Conservation (phyloP, 1,284 basidiomycete species). For the Heterobasidion annosum region DNA sequence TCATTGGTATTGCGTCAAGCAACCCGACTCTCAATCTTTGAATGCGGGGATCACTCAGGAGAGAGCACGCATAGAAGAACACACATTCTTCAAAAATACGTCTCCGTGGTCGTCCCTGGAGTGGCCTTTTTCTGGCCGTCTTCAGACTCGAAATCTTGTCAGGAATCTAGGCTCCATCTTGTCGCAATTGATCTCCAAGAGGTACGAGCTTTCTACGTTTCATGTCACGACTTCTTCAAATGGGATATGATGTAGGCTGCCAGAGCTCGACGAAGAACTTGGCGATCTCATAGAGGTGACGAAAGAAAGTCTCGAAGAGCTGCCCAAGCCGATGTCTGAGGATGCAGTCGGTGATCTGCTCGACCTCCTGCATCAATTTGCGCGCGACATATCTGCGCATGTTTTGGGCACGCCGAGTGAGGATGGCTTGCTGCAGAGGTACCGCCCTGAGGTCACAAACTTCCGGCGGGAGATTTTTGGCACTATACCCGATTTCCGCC, state of each 20-base stretch:
- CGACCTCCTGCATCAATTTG: constrained; percentile 35
- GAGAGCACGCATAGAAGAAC: constrained; percentile 51
- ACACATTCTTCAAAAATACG: constrained; percentile 50
- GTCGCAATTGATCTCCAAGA: constrained; percentile 46
- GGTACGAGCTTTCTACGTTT: constrained; percentile 24
- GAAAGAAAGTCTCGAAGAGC: constrained; percentile 20
- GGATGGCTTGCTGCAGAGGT: constrained; percentile 43
- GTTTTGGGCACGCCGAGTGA: constrained; percentile 42
- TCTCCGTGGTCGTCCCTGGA: constrained; percentile 48
- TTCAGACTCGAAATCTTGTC: constrained; percentile 45
- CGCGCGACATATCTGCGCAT: constrained; percentile 30
- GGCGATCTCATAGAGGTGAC: constrained; percentile 33
- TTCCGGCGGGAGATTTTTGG: constrained; percentile 36
- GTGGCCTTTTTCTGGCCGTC: constrained; percentile 31
- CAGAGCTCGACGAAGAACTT: constrained; percentile 45
- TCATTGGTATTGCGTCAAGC: constrained; percentile 67
- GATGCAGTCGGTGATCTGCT: constrained; percentile 50
- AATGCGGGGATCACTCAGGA: constrained; percentile 42
- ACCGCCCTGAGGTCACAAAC: constrained; percentile 35
- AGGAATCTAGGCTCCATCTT: constrained; percentile 44
- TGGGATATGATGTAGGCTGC: constrained; percentile 36
- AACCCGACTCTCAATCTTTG: constrained; percentile 47
- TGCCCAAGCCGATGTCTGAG: constrained; percentile 44
- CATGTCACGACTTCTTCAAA: background rate
- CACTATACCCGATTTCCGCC: no score